phyloP scores from a whole-genome alignment of 2,329 filamentous ascomycete species.

The Trichoderma lentiforme region DNA sequence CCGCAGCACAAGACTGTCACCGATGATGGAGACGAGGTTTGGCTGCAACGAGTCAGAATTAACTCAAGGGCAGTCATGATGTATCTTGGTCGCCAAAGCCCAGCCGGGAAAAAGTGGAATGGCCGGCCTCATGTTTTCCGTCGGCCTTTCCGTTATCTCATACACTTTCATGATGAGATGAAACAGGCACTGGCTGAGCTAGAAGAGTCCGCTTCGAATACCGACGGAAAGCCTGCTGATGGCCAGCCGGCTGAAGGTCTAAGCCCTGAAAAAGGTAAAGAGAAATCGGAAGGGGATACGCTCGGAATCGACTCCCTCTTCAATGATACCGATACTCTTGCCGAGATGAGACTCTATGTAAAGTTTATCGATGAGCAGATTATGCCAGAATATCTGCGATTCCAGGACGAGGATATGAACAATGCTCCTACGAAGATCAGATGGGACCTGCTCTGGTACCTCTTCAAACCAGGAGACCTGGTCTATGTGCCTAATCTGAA shows the following conservation, averaged over 20 bases:
- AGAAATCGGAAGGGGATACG: neutral
- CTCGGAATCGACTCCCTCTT: slow-evolving; percentile 8
- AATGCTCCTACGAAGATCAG: neutral
- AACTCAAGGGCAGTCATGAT: slow-evolving; percentile 13
- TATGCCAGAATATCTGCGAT: slow-evolving; percentile 2
- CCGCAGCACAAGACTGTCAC: slow-evolving; percentile 4
- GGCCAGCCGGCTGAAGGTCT: neutral
- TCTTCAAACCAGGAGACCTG: slow-evolving; percentile 6
- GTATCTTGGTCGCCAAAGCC: slow-evolving; percentile 8
- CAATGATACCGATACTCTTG: neutral
- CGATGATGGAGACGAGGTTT: slow-evolving; percentile 3
- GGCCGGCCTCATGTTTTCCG: slow-evolving; percentile 8
- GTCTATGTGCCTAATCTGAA: slow-evolving; percentile 6
- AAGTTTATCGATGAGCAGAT: slow-evolving; percentile 13
- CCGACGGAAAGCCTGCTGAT: neutral
- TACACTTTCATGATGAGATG: slow-evolving; percentile 14
- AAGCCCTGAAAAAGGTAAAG: neutral
- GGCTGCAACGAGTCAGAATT: slow-evolving; percentile 11
- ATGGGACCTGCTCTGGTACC: slow-evolving; percentile 14
- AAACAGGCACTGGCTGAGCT: slow-evolving; percentile 8
- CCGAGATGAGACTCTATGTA: slow-evolving; percentile 7
- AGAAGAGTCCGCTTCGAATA: neutral
- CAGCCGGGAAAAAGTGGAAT: slow-evolving; percentile 12
- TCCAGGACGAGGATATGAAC: neutral
- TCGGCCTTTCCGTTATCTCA: slow-evolving; percentile 11